Base-by-base conservation (phyloP, 768 basidiomycete species). In the Boletus bicolor region DNA sequence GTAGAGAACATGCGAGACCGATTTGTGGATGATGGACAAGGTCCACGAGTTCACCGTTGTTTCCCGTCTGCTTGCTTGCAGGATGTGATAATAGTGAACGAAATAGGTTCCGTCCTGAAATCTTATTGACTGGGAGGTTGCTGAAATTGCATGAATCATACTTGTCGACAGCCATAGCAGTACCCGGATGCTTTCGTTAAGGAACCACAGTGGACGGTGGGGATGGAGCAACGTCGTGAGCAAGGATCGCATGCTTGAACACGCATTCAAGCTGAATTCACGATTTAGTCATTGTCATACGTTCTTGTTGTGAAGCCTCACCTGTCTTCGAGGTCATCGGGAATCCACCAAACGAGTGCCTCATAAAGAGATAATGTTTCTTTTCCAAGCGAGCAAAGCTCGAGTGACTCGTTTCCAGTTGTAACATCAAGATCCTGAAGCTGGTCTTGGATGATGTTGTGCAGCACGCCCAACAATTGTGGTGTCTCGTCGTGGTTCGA, bases 91-190 rank as follows among this genome's bases (percentile, higher is more conserved):
- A 68, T n/a, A 84, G 64, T n/a, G 65, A 65, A 45, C 69, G 76
- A 59, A 70, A 76, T 14, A 84, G 64, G 32, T 60, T 58, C 44
- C 68, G 67, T 64, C 81, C 84, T 85, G 54, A 47, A 67, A 65
- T 47, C 41, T 53, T 36, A 59, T 60, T 43, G 44, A 61, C 35
- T 50, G 34, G 51, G 42, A 52, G 24, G 44, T 35, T 32, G 36
- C n/a, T 42, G 30, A 55, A 44, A 50, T 26, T 32, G 36, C 47
- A 52, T 50, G 10, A 46, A 57, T 42, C 55, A 26, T 47, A 72
- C 84, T 57, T 36, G 81, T 80, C 19, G 81, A 81, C 39, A 88
- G 65, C 51, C 83, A 68, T 17, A 79, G 66, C 28, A 91, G 70
- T 14, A 85, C 58, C n/a, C 80, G 77, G 17, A 77, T 69, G 38